Percentiles rank a stretch among this genome's conserved stretches.
phyloP scores from a whole-genome alignment of 345 rosid genomes.

The Hibiscus tridactylites region DNA sequence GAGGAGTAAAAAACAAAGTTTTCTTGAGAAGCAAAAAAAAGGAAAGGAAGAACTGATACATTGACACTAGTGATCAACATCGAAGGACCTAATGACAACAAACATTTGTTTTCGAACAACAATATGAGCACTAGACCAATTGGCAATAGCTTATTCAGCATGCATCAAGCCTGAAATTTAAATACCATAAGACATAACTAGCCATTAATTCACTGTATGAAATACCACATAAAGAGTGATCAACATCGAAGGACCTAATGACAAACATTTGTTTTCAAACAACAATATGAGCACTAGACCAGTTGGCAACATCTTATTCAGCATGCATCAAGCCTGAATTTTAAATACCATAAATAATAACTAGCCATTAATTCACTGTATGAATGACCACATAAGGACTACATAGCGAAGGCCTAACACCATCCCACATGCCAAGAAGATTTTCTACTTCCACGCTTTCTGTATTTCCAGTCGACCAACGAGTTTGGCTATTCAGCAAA shows the following conservation, averaged over 20 bases:
- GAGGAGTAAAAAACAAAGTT: background rate
- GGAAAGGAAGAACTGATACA: background rate
- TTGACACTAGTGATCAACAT: background rate
- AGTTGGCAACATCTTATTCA: background rate
- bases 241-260: background rate
- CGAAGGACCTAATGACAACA: background rate
- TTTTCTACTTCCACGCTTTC: background rate
- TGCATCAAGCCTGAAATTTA: background rate
- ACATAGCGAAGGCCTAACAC: background rate
- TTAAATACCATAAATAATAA: background rate
- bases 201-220: background rate
- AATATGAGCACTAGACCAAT: background rate
- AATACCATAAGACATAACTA: background rate
- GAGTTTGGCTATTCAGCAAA: background rate
- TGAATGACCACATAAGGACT: background rate
- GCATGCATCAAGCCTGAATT: background rate
- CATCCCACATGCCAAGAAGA: background rate
- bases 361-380: background rate
- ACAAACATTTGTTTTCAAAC: background rate
- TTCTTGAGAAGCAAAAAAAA: background rate
- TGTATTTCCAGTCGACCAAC: background rate
- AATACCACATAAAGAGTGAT: background rate
- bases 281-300: background rate
- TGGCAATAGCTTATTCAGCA: background rate
- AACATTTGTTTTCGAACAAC: background rate